Conservation (phyloP, 2,329 filamentous ascomycete genomes). For the Fusarium sp. region DNA sequence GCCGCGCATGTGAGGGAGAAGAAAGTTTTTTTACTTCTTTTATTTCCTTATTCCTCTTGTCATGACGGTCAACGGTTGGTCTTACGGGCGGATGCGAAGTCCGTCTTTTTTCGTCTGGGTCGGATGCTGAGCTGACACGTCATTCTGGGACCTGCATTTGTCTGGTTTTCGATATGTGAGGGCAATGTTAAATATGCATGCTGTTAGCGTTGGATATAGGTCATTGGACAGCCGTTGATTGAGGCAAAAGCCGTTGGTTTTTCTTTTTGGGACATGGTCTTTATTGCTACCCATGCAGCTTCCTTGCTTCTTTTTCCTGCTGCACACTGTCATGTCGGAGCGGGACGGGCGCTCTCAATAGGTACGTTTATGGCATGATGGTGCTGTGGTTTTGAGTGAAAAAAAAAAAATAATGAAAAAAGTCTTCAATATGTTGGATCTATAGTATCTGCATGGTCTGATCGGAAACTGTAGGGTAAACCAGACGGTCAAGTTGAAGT, state of each 20-base stretch:
- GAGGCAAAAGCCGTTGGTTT: conserved; percentile 3
- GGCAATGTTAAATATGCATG: conserved; percentile 1
- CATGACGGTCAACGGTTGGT: neutral
- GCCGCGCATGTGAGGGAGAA: conserved; percentile 31
- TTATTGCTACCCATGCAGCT: conserved; percentile 1
- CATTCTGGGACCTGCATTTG: conserved; percentile 17
- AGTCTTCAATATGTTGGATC: neutral
- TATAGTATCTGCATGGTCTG: neutral
- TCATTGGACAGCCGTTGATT: conserved; percentile 1
- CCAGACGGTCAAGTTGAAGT: neutral
- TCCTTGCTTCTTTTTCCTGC: conserved; percentile 21
- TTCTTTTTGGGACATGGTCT: neutral
- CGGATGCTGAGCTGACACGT: conserved; percentile 33
- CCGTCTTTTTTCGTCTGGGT: neutral
- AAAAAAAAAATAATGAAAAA: neutral
- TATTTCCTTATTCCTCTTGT: conserved; percentile 2
- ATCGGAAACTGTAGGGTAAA: conserved; percentile 16
- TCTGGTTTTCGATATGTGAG: conserved; percentile 2
- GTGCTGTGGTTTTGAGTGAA: neutral
- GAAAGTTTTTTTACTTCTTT: conserved; percentile 7
- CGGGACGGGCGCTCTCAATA: neutral
- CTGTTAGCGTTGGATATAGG: neutral
- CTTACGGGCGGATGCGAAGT: conserved; percentile 1
- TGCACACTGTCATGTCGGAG: conserved; percentile 3
- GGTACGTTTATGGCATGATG: conserved; percentile 2